Evolutionary conservation across 331 rosid species (phyloP), one percentile per base, ranked within the genome.

Genomic region (Telfairia occidentalis): DNA sequence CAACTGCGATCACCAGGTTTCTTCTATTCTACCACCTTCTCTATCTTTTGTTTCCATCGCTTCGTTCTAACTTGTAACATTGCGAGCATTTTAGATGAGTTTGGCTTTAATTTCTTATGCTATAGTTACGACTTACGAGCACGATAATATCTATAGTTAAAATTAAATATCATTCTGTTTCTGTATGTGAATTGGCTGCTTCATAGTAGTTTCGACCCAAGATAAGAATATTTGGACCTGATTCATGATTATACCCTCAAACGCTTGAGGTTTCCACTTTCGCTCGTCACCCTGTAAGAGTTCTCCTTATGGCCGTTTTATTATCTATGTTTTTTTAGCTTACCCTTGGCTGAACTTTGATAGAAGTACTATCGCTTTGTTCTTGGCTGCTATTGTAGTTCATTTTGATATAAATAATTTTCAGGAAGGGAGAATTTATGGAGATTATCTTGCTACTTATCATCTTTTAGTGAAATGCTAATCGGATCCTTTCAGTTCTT

Each of bases 1-100:
- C 70, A 95, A 95, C 81, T 95, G 99, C 46, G 96, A 95, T 79
- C 97, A 95, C 73, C 92, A 90, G 96, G 99, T 92, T 54, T 42
- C 61, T 59, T 38, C 10, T 37, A 66, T 19, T 9, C 55, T 55
- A 43, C 49, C 35, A 18, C 57, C 5, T 55, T 43, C n/a, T 10
- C 23, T 10, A 6, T 60, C 7, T 48, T 54, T 24, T 1, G 4
- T 10, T 52, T 73, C 52, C 64, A 7, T 46, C 21, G 19, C 45
- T 23, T 16, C 11, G 34, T 42, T 70, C 1, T 18, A 28, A 28
- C 9, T 42, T 70, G 0, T 18, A 28, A 28, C 9, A 1, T 15
- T 26, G 15, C 26, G 55, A 29, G 18, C 26, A 35, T 29, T 28
- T 9, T 30, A 29, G 42, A 34, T 28, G 26, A 28, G 69, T 61